These are phyloP conservation scores for Fusarium sp. DNA, from an alignment of 2,329 filamentous ascomycete genomes.

Conservation along the genomic window DNA sequence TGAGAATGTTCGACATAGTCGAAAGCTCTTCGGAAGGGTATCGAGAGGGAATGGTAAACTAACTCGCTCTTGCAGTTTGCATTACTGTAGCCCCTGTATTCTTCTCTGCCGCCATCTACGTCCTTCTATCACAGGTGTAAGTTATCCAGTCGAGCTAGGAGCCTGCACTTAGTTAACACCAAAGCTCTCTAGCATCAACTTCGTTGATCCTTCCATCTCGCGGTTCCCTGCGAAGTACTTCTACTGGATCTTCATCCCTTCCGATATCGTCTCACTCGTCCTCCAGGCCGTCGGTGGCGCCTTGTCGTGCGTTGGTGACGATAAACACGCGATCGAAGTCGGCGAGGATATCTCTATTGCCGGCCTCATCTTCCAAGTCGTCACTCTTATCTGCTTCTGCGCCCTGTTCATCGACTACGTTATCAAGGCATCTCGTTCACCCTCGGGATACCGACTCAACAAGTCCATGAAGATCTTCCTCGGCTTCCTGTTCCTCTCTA, in stretches of 20 bases:
- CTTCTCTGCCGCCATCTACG: slow-evolving; percentile 50
- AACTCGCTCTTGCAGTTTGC: slow-evolving; percentile 44
- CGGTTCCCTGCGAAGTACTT: slow-evolving; percentile 41
- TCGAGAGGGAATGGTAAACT: slow-evolving; percentile 7
- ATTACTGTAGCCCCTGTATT: slow-evolving; percentile 53
- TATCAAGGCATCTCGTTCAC: slow-evolving; percentile 46
- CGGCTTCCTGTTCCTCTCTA: slow-evolving; percentile 64
- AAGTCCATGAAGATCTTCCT: slow-evolving; percentile 64
- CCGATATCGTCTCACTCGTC: slow-evolving; percentile 66
- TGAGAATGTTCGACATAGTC: not conserved
- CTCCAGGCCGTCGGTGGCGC: slow-evolving; percentile 68
- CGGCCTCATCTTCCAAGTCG: slow-evolving; percentile 67
- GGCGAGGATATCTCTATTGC: slow-evolving; percentile 67
- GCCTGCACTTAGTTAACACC: not conserved
- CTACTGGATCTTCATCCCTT: slow-evolving; percentile 55
- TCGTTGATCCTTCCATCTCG: slow-evolving; percentile 43
- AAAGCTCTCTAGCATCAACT: slow-evolving; percentile 37
- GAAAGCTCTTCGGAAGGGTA: not conserved
- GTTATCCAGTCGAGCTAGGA: not conserved
- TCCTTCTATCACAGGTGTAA: slow-evolving; percentile 50
- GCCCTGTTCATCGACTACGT: slow-evolving; percentile 61
- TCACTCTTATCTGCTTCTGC: slow-evolving; percentile 63
- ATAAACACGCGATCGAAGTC: slow-evolving; percentile 45
- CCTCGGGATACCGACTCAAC: slow-evolving; percentile 49
- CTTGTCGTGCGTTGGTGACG: slow-evolving; percentile 58